Evolutionary conservation across 179 eudicot genomes (phyloP), one percentile per base, ranked within the genome.

Genomic region (Actinidia arguta): DNA sequence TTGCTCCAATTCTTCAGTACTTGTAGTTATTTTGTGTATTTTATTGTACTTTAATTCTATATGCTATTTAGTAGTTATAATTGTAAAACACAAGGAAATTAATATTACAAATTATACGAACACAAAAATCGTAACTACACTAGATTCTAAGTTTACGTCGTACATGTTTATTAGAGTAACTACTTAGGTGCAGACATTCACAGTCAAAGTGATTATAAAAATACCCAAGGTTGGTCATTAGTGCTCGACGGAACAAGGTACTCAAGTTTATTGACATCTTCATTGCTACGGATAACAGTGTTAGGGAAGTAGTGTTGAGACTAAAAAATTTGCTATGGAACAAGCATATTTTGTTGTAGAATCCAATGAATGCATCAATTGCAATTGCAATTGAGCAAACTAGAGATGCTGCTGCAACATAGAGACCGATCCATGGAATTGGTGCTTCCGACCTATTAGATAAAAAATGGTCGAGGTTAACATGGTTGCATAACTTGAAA

Each of bases 221-320:
- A 87, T 85, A 48, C 74, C 84, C 67, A 87, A 55, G 39, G 88
- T 90, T 3, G 52, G 27, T 87, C 47, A 5, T 59, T 50, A 82
- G 27, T 25, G 0, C 0, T 16, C 1, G 64, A 54, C 3, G n/a
- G n/a, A 10, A 55, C 89, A 85, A 12, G 18, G 83, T 81, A 12
- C 54, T 86, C 9, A 89, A 18, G 58, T 89, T 89, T n/a, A 85
- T 52, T 3, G 89, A 85, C n/a, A 89, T 71, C 78, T 86, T 86
- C 83, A 76, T 71, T 63, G 89, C 81, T 4, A 87, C 88, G 17
- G 81, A 85, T 42, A 89, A 61, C 11, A 87, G 4, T 3, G 86
- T 87, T 16, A 85, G 51, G 7, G 85, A 59, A 48, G 85, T 74
- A 1, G 86, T 85, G 27, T 86, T 85, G 39, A 86, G 81, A 47